Percentiles rank a stretch among this genome's conserved stretches.
These are phyloP conservation scores for Pleurotus tuoliensis DNA, from an alignment of 768 basidiomycete genomes.

Conservation along the genomic window DNA sequence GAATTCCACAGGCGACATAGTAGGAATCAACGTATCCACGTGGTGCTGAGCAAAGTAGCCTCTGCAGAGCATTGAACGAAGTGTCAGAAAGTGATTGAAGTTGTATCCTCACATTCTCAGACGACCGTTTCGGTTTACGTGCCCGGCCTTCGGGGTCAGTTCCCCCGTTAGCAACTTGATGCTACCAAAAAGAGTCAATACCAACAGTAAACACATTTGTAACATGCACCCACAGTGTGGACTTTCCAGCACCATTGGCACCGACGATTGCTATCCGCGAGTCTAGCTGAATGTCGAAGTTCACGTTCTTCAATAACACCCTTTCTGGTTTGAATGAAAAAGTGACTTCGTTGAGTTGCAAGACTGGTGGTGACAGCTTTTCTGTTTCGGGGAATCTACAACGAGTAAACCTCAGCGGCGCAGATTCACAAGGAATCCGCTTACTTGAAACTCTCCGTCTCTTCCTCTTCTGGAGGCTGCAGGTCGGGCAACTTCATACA, in stretches of 20 bases:
- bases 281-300: conserved; percentile 93
- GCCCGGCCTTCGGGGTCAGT: conserved; percentile 67
- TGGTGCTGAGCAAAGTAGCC: conserved; percentile 96
- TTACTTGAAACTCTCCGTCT: conserved; percentile 89
- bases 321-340: conserved; percentile 86
- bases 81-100: not conserved
- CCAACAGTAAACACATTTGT: not conserved
- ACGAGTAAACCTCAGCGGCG: not conserved
- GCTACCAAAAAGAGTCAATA: conserved; percentile 32
- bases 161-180: conserved; percentile 93
- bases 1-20: conserved; percentile 91
- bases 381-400: conserved; percentile 89
- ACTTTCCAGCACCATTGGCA: conserved; percentile 95
- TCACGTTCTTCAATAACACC: conserved; percentile 69
- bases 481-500: conserved; percentile 76
- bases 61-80: conserved; percentile 32
- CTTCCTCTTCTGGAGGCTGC: conserved; percentile 88
- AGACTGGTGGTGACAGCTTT: conserved; percentile 92
- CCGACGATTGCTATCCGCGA: conserved; percentile 94
- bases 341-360: conserved; percentile 87
- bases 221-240: conserved; percentile 64
- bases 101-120: conserved; percentile 61
- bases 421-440: conserved; percentile 5
- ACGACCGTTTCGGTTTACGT: conserved; percentile 88
- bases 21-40: conserved; percentile 83